Evolutionary conservation across 1,139 yeast genomes (phyloP).

Genomic region (Eremothecium gossypii): DNA sequence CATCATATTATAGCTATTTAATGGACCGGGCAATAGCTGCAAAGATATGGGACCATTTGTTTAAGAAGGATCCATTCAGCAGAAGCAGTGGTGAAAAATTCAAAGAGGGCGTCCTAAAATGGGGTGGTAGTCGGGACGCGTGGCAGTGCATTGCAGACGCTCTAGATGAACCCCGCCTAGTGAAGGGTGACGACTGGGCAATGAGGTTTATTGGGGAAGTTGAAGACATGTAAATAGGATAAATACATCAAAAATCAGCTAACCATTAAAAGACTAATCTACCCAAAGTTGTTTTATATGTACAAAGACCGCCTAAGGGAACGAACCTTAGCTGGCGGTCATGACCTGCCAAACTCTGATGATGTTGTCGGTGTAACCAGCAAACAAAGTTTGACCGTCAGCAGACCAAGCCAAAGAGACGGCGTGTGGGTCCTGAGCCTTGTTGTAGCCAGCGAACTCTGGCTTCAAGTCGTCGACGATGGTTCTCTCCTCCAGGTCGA

Average conservation of each 20-base stretch:
- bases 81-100: slow-evolving; percentile 68
- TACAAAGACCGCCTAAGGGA: slow-evolving; percentile 8
- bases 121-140: slow-evolving; percentile 94
- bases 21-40: slow-evolving; percentile 91
- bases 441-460: slow-evolving; percentile 83
- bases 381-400: slow-evolving; percentile 98
- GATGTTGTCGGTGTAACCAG: slow-evolving; percentile 99
- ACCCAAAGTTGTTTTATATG: neutral
- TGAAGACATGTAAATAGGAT: slow-evolving; percentile 18
- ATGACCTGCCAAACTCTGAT: slow-evolving; percentile 99
- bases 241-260: slow-evolving; percentile 3
- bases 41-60: slow-evolving; percentile 69
- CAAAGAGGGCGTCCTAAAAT: slow-evolving; percentile 58
- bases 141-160: slow-evolving; percentile 83
- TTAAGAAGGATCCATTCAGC: slow-evolving; percentile 59
- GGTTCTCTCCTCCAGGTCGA: slow-evolving; percentile 92
- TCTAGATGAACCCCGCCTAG: slow-evolving; percentile 50
- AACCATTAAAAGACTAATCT: neutral
- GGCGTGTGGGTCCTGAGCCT: slow-evolving; percentile 97
- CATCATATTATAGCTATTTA: slow-evolving; percentile 85
- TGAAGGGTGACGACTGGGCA: slow-evolving; percentile 61
- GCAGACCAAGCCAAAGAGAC: slow-evolving; percentile 99
- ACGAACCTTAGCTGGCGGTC: slow-evolving; percentile 56
- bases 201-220: slow-evolving; percentile 57
- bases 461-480: slow-evolving; percentile 98